Percentiles rank a stretch among this genome's conserved stretches.
Evolutionary conservation across 83 land plant species (phyloP).

Genomic region (Picea abies): DNA sequence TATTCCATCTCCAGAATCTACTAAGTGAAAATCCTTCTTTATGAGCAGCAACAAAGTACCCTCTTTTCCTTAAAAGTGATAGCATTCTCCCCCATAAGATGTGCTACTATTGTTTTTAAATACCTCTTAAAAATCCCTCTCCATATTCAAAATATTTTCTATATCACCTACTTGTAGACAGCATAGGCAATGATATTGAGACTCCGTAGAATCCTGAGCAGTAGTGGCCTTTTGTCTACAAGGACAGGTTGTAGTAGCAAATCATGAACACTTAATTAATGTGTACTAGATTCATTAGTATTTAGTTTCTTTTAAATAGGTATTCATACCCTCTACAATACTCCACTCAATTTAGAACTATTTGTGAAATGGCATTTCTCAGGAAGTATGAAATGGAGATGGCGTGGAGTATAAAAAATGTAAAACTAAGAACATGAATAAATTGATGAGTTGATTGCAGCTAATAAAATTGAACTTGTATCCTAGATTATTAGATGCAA

Average conservation of each 20-base stretch:
- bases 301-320: background rate
- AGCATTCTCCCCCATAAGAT: too few species aligned
- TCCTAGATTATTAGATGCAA: background rate
- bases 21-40: too few species aligned
- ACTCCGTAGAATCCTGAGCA: too few species aligned
- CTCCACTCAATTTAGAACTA: too few species aligned
- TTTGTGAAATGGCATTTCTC: background rate
- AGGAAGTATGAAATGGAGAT: background rate
- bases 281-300: background rate
- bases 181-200: too few species aligned
- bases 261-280: background rate
- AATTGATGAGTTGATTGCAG: background rate
- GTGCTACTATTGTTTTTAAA: too few species aligned
- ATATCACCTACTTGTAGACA: too few species aligned
- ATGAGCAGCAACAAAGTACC: too few species aligned
- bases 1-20: too few species aligned
- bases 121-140: too few species aligned
- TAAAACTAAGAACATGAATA: background rate
- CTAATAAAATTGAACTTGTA: background rate
- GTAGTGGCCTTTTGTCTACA: conserved; percentile 61
- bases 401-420: background rate
- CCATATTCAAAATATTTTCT: too few species aligned
- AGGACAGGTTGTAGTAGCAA: conserved; percentile 21
- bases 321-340: background rate
- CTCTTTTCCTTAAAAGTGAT: too few species aligned